Evolutionary conservation across 345 rosid genomes (phyloP).

Genomic region (Isatis tinctoria): DNA sequence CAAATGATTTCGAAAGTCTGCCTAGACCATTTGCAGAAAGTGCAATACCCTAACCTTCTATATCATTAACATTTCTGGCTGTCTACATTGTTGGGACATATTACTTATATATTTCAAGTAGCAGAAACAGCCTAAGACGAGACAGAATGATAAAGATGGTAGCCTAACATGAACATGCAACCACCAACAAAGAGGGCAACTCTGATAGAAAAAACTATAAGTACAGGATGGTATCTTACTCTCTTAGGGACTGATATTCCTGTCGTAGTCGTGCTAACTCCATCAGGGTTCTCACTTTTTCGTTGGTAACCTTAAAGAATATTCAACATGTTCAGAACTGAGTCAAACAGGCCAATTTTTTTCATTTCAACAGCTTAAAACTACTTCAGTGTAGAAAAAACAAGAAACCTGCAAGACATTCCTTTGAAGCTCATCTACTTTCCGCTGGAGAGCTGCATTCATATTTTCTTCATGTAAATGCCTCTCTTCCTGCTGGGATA

Average conservation of each 20-base stretch:
- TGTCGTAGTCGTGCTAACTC: constrained; percentile 82
- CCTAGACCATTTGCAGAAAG: not conserved
- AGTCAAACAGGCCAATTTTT: not conserved
- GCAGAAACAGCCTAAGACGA: not conserved
- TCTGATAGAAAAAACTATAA: not conserved
- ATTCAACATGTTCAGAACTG: constrained; percentile 10
- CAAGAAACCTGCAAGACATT: constrained; percentile 69
- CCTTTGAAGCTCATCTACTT: constrained; percentile 86
- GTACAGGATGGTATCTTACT: constrained; percentile 39
- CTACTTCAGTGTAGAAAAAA: not conserved
- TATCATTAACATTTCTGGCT: not conserved
- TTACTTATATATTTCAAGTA: not conserved
- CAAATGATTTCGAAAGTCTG: not conserved
- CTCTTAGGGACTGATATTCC: constrained; percentile 58
- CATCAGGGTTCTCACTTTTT: constrained; percentile 93
- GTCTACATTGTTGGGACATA: not conserved
- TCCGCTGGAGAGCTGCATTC: constrained; percentile 74
- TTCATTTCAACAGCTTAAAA: not conserved
- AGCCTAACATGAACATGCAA: not conserved
- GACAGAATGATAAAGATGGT: not conserved
- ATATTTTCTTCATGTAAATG: constrained; percentile 88
- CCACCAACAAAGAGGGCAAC: constrained; percentile 4
- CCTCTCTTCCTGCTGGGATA: constrained; percentile 96
- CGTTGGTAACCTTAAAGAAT: constrained; percentile 71
- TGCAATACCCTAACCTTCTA: not conserved